phyloP scores from a whole-genome alignment of 2,329 filamentous ascomycete genomes.

The Beauveria pseudobassiana region DNA sequence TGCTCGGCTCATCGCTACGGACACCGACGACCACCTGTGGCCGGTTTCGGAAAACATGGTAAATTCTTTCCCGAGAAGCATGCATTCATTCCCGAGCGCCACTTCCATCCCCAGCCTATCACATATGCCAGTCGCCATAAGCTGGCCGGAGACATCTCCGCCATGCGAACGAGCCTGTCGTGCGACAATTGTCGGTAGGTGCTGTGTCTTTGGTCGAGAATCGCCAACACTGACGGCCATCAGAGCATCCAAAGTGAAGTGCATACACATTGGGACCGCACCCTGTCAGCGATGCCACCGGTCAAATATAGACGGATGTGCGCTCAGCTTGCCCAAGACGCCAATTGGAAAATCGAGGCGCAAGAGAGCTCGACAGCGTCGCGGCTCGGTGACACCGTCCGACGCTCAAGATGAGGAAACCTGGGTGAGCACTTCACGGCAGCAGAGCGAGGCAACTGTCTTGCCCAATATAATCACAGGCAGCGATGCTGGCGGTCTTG shows the following conservation, averaged over 20 bases:
- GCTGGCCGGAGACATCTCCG: not conserved
- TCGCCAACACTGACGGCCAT: not conserved
- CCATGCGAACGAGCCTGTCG: conserved; percentile 28
- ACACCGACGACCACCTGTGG: not conserved
- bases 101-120: not conserved
- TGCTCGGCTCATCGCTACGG: not conserved
- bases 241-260: conserved; percentile 29
- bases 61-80: conserved; percentile 9
- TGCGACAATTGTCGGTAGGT: conserved; percentile 27
- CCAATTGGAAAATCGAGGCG: conserved; percentile 4
- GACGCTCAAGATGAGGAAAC: not conserved
- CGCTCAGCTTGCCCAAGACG: conserved; percentile 18
- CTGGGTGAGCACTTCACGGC: not conserved
- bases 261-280: conserved; percentile 23
- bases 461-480: not conserved
- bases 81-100: not conserved
- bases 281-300: conserved; percentile 26
- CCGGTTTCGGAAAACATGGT: conserved; percentile 5
- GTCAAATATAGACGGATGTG: conserved; percentile 19
- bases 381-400: not conserved
- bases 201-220: not conserved
- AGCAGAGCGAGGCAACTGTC: not conserved
- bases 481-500: not conserved
- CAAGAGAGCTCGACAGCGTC: not conserved
- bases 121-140: not conserved